phyloP scores from a whole-genome alignment of 1,284 basidiomycete genomes.

The Ceratobasidium sp. region DNA sequence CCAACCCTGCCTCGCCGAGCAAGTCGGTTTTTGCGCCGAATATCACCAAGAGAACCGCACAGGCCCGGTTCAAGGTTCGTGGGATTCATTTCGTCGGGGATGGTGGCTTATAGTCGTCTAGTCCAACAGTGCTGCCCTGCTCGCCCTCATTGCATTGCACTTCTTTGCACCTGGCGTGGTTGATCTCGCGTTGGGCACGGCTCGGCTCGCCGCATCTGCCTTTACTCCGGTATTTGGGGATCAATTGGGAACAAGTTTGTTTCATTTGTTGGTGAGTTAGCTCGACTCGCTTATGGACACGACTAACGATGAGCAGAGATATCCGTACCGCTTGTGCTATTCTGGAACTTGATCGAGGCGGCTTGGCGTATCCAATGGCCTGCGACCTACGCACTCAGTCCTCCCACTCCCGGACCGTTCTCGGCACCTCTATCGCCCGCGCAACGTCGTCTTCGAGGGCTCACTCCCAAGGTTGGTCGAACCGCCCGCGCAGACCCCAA shows the following conservation, averaged over 20 bases:
- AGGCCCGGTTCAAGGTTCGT: conserved; percentile 27
- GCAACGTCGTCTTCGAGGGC: conserved; percentile 12
- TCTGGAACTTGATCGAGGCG: conserved; percentile 23
- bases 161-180: conserved; percentile 11
- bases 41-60: conserved; percentile 18
- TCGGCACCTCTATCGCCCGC: conserved; percentile 28
- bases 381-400: conserved; percentile 17
- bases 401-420: conserved; percentile 25
- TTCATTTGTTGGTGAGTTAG: conserved; percentile 17
- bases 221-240: background rate
- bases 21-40: conserved; percentile 30
- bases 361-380: conserved; percentile 24
- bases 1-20: conserved; percentile 14
- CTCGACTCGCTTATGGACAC: background rate
- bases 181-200: background rate
- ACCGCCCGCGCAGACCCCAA: background rate
- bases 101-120: background rate
- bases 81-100: background rate
- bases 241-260: conserved; percentile 9
- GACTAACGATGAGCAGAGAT: conserved; percentile 9
- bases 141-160: background rate
- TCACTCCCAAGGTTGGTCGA: conserved; percentile 22
- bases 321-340: conserved; percentile 14
- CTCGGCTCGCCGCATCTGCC: background rate
- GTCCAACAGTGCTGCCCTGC: conserved; percentile 22